Evolutionary conservation across 2,329 filamentous ascomycete genomes (phyloP).

Genomic region (Penicillium palitans): DNA sequence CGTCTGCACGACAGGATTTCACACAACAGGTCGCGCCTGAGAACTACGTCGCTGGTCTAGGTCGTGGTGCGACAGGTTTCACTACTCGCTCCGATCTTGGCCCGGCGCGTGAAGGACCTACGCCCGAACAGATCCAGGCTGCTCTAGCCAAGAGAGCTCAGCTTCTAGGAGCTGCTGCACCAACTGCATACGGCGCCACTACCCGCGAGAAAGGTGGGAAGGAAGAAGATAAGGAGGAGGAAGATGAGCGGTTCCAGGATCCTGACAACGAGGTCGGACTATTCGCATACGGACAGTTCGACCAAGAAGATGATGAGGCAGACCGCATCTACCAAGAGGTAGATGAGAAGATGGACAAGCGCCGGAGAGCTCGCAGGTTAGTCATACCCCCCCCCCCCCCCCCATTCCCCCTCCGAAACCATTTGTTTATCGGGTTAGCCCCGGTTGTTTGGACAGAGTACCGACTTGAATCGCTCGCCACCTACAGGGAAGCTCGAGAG

Average conservation of each 20-base stretch:
- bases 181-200: slow-evolving; percentile 71
- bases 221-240: slow-evolving; percentile 68
- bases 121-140: slow-evolving; percentile 97
- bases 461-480: slow-evolving; percentile 65
- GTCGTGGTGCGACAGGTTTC: slow-evolving; percentile 96
- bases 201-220: slow-evolving; percentile 62
- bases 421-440: slow-evolving; percentile 66
- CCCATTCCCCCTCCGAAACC: slow-evolving; percentile 38
- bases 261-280: slow-evolving; percentile 96
- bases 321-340: slow-evolving; percentile 94
- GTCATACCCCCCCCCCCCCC: slow-evolving; percentile 45
- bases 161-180: slow-evolving; percentile 70
- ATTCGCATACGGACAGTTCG: slow-evolving; percentile 93
- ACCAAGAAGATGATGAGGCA: slow-evolving; percentile 96
- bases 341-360: slow-evolving; percentile 93
- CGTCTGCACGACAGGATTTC: slow-evolving; percentile 72
- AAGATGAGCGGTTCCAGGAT: slow-evolving; percentile 84
- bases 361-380: slow-evolving; percentile 83
- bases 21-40: slow-evolving; percentile 80
- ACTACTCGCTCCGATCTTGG: slow-evolving; percentile 96
- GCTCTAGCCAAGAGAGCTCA: slow-evolving; percentile 91
- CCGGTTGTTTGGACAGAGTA: slow-evolving; percentile 69
- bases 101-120: slow-evolving; percentile 90
- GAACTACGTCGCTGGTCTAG: slow-evolving; percentile 92
- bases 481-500: slow-evolving; percentile 88